Percentiles rank a stretch among this genome's conserved stretches.
phyloP scores from a whole-genome alignment of 176 grass and related monocot species.

The Typha latifolia region DNA sequence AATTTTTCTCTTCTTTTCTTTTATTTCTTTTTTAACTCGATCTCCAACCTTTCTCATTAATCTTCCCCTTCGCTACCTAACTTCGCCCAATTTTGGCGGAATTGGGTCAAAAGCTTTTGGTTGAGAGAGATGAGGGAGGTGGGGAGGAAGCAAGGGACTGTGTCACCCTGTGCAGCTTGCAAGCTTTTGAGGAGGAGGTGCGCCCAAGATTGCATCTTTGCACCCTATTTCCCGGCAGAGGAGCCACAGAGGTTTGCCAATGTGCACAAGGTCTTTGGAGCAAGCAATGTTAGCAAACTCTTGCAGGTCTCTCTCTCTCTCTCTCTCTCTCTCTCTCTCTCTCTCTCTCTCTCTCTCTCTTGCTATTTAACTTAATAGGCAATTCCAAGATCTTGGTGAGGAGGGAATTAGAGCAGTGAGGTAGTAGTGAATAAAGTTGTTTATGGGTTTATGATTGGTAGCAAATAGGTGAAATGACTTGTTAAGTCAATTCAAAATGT shows the following conservation, averaged over 20 bases:
- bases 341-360: neutral
- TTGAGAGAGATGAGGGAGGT: slow-evolving; percentile 20
- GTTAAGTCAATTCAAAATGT: no score
- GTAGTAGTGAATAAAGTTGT: no score
- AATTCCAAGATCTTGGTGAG: neutral
- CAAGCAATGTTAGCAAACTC: slow-evolving; percentile 96
- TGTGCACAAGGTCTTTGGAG: slow-evolving; percentile 84
- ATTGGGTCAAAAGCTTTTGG: no score
- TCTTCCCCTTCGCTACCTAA: no score
- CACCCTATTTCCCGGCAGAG: slow-evolving; percentile 58
- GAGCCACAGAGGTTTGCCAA: slow-evolving; percentile 80
- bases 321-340: neutral
- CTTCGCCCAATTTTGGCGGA: no score
- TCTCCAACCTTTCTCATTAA: no score
- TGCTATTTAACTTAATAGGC: neutral
- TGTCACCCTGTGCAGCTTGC: slow-evolving; percentile 68
- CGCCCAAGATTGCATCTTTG: slow-evolving; percentile 58
- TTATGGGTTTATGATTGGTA: no score
- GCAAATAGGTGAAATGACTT: no score
- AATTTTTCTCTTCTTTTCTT: neutral
- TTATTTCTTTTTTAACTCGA: no score
- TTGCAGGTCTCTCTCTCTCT: slow-evolving; percentile 36
- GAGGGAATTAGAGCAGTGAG: neutral
- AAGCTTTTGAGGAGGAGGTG: slow-evolving; percentile 74
- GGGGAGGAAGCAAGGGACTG: slow-evolving; percentile 14